phyloP scores from a whole-genome alignment of 164 flowering plant genomes.

The Piper betle region DNA sequence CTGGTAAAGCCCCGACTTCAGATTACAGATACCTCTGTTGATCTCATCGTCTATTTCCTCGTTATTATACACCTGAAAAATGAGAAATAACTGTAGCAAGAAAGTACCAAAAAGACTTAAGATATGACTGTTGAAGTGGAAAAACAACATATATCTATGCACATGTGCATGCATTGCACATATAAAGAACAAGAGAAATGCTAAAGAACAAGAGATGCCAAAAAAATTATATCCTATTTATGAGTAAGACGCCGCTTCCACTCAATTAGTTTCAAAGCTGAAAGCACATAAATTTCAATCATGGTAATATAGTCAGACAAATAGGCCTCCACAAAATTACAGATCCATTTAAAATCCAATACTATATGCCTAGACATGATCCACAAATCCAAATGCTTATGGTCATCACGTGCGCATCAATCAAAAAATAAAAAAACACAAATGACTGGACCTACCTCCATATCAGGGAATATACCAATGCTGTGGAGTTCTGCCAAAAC shows the following conservation, averaged over 20 bases:
- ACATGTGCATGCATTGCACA: too few species aligned
- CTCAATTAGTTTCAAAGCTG: not conserved
- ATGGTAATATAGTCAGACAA: not conserved
- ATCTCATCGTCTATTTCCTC: constrained; percentile 68
- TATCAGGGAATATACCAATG: constrained; percentile 56
- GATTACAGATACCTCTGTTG: constrained; percentile 36
- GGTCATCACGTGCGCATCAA: not conserved
- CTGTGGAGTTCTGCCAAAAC: constrained; percentile 70
- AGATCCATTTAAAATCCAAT: not conserved
- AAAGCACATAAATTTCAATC: not conserved
- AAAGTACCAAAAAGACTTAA: not conserved
- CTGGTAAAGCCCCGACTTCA: constrained; percentile 31
- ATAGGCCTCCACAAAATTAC: not conserved
- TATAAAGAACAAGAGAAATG: too few species aligned
- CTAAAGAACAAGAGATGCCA: too few species aligned
- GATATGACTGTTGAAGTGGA: too few species aligned
- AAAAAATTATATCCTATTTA: not conserved
- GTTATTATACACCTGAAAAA: constrained; percentile 57
- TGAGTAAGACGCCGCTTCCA: not conserved
- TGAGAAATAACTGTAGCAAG: not conserved
- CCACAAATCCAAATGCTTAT: not conserved
- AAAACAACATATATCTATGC: too few species aligned
- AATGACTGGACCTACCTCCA: constrained; percentile 44
- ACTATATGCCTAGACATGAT: too few species aligned
- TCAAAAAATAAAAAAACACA: not conserved